These are phyloP conservation scores for Hemileccinum rubropunctum DNA, from an alignment of 768 basidiomycete species.

Conservation along the genomic window DNA sequence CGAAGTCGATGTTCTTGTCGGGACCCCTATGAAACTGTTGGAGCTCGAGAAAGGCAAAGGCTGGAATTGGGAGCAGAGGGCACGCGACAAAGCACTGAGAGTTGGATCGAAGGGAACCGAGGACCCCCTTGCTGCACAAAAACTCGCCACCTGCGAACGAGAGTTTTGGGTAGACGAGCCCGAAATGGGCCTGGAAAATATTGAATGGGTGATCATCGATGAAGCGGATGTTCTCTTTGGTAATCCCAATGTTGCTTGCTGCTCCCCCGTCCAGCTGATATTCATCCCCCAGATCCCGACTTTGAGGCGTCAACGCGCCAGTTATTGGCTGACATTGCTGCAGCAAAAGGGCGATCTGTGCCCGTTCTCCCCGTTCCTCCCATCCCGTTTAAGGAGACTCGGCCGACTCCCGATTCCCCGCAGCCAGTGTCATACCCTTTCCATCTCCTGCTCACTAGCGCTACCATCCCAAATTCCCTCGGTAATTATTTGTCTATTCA, in stretches of 20 bases:
- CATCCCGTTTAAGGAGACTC: constrained; percentile 12
- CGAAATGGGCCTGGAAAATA: constrained; percentile 59
- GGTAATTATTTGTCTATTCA: constrained; percentile 57
- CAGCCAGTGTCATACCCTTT: constrained; percentile 57
- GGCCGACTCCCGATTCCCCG: constrained; percentile 5
- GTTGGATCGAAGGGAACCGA: constrained; percentile 28
- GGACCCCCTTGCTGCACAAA: constrained; percentile 18
- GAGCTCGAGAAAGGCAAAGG: constrained; percentile 55
- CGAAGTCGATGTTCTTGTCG: constrained; percentile 56
- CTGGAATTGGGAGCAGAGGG: constrained; percentile 45
- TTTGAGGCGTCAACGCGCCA: constrained; percentile 72
- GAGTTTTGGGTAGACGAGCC: constrained; percentile 47
- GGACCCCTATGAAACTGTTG: constrained; percentile 62
- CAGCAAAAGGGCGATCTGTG: constrained; percentile 45
- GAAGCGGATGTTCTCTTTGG: constrained; percentile 92
- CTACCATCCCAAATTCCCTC: constrained; percentile 82
- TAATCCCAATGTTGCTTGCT: constrained; percentile 30
- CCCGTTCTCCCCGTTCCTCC: constrained; percentile 17
- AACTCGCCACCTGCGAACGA: constrained; percentile 16
- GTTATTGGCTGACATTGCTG: constrained; percentile 68
- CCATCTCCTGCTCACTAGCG: constrained; percentile 78
- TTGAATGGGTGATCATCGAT: constrained; percentile 90
- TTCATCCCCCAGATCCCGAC: constrained; percentile 59
- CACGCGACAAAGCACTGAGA: constrained; percentile 22
- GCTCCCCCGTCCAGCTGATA: background rate